Base-by-base conservation (phyloP, 2,329 filamentous ascomycete species). In the Coniella vitis region DNA sequence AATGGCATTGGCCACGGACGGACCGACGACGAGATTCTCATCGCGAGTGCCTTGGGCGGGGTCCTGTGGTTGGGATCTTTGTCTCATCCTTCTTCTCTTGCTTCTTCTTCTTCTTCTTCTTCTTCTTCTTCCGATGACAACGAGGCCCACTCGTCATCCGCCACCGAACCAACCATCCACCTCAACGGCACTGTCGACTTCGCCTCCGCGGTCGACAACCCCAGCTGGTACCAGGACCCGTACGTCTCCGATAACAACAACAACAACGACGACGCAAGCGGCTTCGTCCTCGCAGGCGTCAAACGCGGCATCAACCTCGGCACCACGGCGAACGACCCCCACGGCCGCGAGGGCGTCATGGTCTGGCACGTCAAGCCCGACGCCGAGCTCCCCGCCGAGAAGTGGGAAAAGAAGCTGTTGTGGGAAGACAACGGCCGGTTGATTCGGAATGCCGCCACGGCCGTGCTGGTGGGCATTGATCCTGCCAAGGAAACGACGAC, bases 351-450 rank as follows among this genome's bases (percentile, higher is more conserved):
- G n/a, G 61, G 69, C 5, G 58, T 65, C 4, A 65, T 74, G 51
- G 73, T 81, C 0, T 79, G 71, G 70, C 69, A 65, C 32, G 55
- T 57, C 17, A 56, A 48, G 7, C 55, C 12, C 42, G 50, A 44
- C 31, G n/a, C 48, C 38, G 25, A 51, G 48, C 5, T 37, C 29
- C 19, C 48, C 17, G 31, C 25, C 25, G 38, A 46, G 10, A 44
- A 38, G 2, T 77, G 72, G 70, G 65, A 71, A 43, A 70, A 65
- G 17, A 65, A 60, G n/a, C 43, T 79, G 2, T 40, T 84, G 0
- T 81, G 83, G 50, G 69, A 78, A 38, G 80, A 83, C 53, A 77
- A 83, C 43, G 76, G 79, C 1, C 63, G 58, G 0, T 64, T 64
- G 14, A 63, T 83, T 21, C 65, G 77, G 10, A 70, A 66, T 5